Evolutionary conservation across 169 alveolate species (phyloP).

Genomic region (Miamiensis avidus): DNA sequence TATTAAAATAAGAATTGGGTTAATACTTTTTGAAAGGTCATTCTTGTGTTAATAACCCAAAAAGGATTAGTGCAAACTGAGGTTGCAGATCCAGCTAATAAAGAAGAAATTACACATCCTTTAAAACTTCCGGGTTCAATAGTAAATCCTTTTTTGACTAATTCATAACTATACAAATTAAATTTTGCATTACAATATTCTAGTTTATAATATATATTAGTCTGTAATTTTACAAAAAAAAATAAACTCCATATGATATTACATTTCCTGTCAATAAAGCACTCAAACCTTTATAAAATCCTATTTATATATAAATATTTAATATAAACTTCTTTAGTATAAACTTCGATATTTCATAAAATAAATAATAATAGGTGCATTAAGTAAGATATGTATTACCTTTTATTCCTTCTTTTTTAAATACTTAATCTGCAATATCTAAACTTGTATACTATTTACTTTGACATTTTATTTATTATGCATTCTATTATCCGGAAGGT

Average conservation of each 20-base stretch:
- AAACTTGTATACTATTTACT: too few species aligned
- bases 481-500: too few species aligned
- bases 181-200: too few species aligned
- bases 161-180: not conserved
- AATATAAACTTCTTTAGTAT: too few species aligned
- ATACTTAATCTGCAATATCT: too few species aligned
- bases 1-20: too few species aligned
- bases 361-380: too few species aligned
- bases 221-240: not conserved
- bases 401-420: not conserved
- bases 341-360: too few species aligned
- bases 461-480: too few species aligned
- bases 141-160: too few species aligned
- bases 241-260: not conserved
- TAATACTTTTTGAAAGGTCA: not conserved
- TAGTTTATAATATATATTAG: too few species aligned
- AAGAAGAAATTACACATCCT: not conserved
- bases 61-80: not conserved
- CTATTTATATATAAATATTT: not conserved
- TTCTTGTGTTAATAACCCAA: not conserved
- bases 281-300: not conserved
- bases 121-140: not conserved
- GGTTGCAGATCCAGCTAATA: not conserved
- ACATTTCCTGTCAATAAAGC: not conserved
- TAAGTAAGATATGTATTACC: not conserved